phyloP scores from a whole-genome alignment of 768 basidiomycete species.

The Rossbeevera mucosa region DNA sequence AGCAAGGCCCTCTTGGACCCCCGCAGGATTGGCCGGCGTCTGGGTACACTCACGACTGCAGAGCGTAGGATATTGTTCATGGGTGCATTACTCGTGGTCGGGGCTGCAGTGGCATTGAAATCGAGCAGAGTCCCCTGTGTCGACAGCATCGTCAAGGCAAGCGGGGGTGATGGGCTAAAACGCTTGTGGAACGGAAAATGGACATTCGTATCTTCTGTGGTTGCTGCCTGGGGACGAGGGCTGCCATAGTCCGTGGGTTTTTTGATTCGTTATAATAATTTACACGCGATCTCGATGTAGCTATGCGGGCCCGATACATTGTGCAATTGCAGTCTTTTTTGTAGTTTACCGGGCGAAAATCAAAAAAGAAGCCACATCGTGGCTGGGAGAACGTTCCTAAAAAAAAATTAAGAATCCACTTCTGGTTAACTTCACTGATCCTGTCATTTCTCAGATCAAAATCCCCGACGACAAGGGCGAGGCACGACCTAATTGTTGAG shows the following conservation, averaged over 20 bases:
- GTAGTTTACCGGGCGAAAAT: too few relatives aligned
- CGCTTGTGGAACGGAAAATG: constrained; percentile 24
- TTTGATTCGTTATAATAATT: not conserved
- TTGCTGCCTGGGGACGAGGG: constrained; percentile 27
- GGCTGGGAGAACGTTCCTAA: not conserved
- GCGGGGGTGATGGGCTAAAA: constrained; percentile 20
- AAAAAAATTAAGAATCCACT: not conserved
- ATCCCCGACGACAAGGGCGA: not conserved
- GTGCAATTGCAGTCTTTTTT: not conserved
- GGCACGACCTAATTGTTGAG: not conserved
- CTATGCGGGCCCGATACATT: constrained; percentile 1
- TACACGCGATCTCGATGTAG: not conserved
- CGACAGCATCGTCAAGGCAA: constrained; percentile 9
- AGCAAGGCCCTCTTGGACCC: constrained; percentile 11
- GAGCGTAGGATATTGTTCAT: constrained; percentile 43
- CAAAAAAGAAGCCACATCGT: not conserved
- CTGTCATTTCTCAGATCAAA: not conserved
- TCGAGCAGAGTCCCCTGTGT: constrained; percentile 11
- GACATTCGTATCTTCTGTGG: constrained; percentile 17
- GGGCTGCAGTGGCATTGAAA: constrained; percentile 57
- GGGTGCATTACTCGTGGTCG: constrained; percentile 64
- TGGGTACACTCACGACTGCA: constrained; percentile 24
- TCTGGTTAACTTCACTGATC: not conserved
- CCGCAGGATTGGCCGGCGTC: constrained; percentile 16
- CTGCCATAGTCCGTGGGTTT: constrained; percentile 15